phyloP scores from a whole-genome alignment of 2,329 filamentous ascomycete species.

The Hypoxylon sp. region DNA sequence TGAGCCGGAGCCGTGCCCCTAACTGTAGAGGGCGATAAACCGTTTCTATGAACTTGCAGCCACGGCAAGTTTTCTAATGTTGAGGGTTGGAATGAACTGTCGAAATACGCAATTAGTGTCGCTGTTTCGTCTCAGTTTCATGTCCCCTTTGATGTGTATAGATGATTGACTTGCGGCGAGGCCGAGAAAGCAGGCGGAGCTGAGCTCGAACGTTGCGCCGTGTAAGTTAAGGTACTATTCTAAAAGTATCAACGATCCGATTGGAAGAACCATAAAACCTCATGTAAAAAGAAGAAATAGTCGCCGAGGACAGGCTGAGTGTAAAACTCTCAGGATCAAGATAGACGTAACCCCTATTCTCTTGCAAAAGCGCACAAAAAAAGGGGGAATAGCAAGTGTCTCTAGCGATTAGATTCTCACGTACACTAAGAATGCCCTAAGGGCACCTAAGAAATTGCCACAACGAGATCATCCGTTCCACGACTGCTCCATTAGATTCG shows the following conservation, averaged over 20 bases:
- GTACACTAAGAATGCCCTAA: not conserved
- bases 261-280: not conserved
- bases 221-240: not conserved
- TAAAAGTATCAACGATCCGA: not conserved
- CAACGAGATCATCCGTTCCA: not conserved
- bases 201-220: not conserved
- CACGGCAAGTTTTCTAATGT: not conserved
- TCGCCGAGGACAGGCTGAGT: not conserved
- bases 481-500: not conserved
- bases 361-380: not conserved
- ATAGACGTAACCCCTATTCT: not conserved
- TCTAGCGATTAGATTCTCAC: not conserved
- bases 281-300: not conserved
- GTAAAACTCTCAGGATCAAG: not conserved
- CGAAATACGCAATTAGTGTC: not conserved
- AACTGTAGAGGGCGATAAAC: not conserved
- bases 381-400: not conserved
- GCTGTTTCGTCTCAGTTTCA: not conserved
- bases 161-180: not conserved
- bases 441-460: not conserved
- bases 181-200: not conserved
- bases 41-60: not conserved
- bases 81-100: not conserved
- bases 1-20: not conserved
- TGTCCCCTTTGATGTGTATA: not conserved